Base-by-base conservation (phyloP, 2,329 filamentous ascomycete genomes). In the Leptosphaerulina australis region DNA sequence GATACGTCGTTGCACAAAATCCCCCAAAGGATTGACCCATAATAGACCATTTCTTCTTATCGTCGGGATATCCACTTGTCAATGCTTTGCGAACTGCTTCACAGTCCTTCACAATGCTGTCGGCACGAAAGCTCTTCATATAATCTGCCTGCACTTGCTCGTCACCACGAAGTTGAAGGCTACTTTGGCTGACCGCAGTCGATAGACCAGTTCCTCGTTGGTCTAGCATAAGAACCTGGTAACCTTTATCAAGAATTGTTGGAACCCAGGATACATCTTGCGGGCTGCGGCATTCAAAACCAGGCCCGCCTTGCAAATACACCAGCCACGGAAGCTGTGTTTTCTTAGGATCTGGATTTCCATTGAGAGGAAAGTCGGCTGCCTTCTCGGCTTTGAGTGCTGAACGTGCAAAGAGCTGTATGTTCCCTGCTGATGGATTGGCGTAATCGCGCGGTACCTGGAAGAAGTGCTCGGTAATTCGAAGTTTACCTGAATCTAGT, bases 1-100 rank as follows among this genome's bases (percentile, higher is more conserved):
- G 81, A 71, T 97, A 97, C 6, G 88, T 93, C 25, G 91, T 79
- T 37, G 81, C 82, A 66, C 91, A 90, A 72, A 96, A 97, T 1
- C 93, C 93, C 29, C 93, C 93, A 71, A 96, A 97, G 12, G 88
- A 92, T 75, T 97, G 93, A 7, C 93, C 93, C 55, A 96, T 87
- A 22, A 94, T 82, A 50, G 86, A 88, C 93, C 92, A 97, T 68
- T 87, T 86, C 69, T 85, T 83, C 68, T 88, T 85, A 37, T 87
- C 83, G 17, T 82, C 77, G 0, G 88, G 85, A 62, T 85, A 88
- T 41, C 86, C 83, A 4, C 79, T 76, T 0, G 88, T 94, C 44
- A 97, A 77, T 29, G 81, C 87, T 62, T 85, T 82, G 4, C 93
- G 84, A 24, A 97, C 84, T 4, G 92, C 91, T 70, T 97, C 93